Percentiles rank a stretch among this genome's conserved stretches.
These are phyloP conservation scores for Nothophaeocryptopus gaeumannii DNA, from an alignment of 2,329 filamentous ascomycete genomes.

Conservation along the genomic window DNA sequence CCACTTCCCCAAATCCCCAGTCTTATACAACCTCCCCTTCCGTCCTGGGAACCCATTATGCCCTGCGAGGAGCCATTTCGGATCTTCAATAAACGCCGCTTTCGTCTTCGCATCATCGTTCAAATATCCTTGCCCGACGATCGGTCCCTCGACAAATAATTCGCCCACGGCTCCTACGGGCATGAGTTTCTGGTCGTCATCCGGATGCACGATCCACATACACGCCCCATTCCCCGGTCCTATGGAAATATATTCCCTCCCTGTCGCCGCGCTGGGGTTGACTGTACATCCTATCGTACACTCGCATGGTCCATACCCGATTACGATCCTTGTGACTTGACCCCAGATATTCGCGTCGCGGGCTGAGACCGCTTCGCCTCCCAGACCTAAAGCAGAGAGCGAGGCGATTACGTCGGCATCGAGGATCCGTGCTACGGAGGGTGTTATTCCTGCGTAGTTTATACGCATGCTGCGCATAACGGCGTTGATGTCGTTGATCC, in stretches of 20 bases:
- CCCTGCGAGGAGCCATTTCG: conserved; percentile 5
- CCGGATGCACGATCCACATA: conserved; percentile 33
- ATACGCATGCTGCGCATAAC: background rate
- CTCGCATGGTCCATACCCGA: conserved; percentile 3
- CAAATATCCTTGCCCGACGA: conserved; percentile 46
- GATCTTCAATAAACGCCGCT: conserved; percentile 29
- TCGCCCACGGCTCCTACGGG: conserved; percentile 36
- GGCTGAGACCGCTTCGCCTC: background rate
- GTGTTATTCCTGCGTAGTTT: conserved; percentile 10
- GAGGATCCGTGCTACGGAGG: conserved; percentile 7
- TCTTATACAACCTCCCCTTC: conserved; percentile 12
- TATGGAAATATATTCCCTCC: conserved; percentile 18
- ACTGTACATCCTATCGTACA: conserved; percentile 3
- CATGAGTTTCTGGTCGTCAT: conserved; percentile 19
- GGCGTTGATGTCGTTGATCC: background rate
- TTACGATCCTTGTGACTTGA: background rate
- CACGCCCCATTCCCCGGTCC: conserved; percentile 30
- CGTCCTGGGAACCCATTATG: conserved; percentile 32
- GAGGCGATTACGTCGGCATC: conserved; percentile 1
- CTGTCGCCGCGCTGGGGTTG: conserved; percentile 1
- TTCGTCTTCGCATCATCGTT: conserved; percentile 25
- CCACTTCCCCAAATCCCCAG: conserved; percentile 49
- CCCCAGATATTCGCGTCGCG: conserved; percentile 3
- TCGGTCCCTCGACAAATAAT: conserved; percentile 45
- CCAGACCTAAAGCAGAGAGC: background rate